phyloP scores from a whole-genome alignment of 139 green algal genomes.

The Chlorella sp. region DNA sequence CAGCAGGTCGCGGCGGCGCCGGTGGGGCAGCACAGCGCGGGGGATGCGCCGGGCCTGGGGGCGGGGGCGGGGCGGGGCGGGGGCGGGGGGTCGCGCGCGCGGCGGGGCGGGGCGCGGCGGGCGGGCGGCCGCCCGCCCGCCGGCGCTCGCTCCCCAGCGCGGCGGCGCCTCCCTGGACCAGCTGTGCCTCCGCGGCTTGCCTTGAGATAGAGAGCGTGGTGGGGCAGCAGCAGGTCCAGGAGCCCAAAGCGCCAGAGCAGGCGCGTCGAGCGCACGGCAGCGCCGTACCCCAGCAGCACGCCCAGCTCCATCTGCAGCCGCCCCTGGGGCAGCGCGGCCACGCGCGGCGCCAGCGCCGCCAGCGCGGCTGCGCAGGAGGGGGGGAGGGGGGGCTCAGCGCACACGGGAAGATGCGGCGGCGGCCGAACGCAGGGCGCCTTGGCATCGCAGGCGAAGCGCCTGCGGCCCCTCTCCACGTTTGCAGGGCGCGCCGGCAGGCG shows the following conservation, averaged over 20 bases:
- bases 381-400: too few relatives aligned
- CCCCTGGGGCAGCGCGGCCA: constrained; percentile 11
- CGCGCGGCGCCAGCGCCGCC: background rate
- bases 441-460: too few relatives aligned
- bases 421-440: too few relatives aligned
- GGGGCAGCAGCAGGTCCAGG: constrained; percentile 48
- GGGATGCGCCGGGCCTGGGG: background rate
- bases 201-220: constrained; percentile 25
- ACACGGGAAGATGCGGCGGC: too few relatives aligned
- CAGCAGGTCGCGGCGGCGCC: constrained; percentile 1
- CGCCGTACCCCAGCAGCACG: constrained; percentile 43
- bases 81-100: background rate
- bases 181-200: background rate
- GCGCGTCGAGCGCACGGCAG: constrained; percentile 12
- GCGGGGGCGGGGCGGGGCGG: background rate
- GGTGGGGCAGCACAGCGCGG: background rate
- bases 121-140: background rate
- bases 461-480: background rate
- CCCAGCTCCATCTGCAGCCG: constrained; percentile 45
- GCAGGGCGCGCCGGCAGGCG: background rate
- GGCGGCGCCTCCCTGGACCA: too few relatives aligned
- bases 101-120: constrained; percentile 3
- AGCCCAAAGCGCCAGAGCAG: constrained; percentile 46
- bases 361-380: too few relatives aligned
- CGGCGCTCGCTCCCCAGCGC: too few relatives aligned